These are phyloP conservation scores for Phytophthora sp. DNA, from an alignment of 352 stramenopile genomes.

Conservation along the genomic window DNA sequence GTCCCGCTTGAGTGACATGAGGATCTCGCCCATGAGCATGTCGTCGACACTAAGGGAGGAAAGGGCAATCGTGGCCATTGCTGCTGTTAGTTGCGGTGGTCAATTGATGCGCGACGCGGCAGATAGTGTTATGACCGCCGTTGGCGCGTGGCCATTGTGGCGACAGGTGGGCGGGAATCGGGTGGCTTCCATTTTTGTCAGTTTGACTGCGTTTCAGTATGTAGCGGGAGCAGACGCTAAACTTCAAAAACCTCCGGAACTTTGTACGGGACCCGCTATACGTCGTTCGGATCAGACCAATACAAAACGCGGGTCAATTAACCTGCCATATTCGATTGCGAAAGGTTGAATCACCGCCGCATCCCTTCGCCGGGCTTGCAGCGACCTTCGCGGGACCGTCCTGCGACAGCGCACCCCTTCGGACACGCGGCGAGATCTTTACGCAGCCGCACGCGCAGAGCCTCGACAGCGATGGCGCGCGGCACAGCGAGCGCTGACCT, in stretches of 20 bases:
- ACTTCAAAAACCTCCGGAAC: constrained; percentile 40
- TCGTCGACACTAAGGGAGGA: constrained; percentile 59
- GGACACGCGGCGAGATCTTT: constrained; percentile 36
- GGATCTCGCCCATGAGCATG: constrained; percentile 79
- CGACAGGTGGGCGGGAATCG: constrained; percentile 30
- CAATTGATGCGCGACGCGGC: constrained; percentile 18
- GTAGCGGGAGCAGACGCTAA: constrained; percentile 24
- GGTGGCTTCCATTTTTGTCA: constrained; percentile 41
- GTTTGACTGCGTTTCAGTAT: constrained; percentile 34
- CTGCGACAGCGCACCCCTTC: constrained; percentile 28
- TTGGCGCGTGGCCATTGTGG: constrained; percentile 24
- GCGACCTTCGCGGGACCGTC: constrained; percentile 41
- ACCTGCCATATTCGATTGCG: constrained; percentile 22
- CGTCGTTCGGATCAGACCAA: constrained; percentile 14
- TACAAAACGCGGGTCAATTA: constrained; percentile 11
- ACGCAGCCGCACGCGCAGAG: constrained; percentile 29
- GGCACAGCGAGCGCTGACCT: no score
- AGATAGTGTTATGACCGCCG: constrained; percentile 35
- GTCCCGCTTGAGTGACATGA: constrained; percentile 75
- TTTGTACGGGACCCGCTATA: constrained; percentile 5
- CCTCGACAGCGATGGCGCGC: not conserved
- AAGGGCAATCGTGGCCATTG: constrained; percentile 17
- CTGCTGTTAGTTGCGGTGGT: not conserved
- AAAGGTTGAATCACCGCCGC: constrained; percentile 33
- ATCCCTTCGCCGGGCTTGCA: constrained; percentile 40